These are phyloP conservation scores for Bacidia rubella DNA, from an alignment of 495 filamentous ascomycete genomes.

Conservation along the genomic window DNA sequence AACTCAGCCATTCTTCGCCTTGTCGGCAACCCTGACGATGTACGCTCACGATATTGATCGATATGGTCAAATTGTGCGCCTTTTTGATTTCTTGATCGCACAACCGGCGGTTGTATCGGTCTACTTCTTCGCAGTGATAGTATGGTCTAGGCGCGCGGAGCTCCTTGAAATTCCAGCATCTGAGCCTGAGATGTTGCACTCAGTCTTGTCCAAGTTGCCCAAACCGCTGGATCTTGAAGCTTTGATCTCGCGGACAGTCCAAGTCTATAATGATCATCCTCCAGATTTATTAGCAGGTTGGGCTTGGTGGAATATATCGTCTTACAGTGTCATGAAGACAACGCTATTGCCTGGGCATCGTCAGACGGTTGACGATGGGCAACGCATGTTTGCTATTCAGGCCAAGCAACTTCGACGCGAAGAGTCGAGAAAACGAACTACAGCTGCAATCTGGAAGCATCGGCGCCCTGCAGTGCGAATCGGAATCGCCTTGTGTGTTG, in stretches of 20 bases:
- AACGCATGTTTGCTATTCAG: slow-evolving; percentile 53
- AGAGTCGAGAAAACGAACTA: slow-evolving; percentile 41
- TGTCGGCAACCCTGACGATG: slow-evolving; percentile 79
- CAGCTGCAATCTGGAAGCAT: slow-evolving; percentile 44
- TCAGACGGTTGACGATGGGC: slow-evolving; percentile 46
- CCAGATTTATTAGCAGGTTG: slow-evolving; percentile 52
- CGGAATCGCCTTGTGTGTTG: slow-evolving; percentile 51
- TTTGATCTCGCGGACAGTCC: slow-evolving; percentile 49
- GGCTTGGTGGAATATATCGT: slow-evolving; percentile 58
- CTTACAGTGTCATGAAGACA: slow-evolving; percentile 73
- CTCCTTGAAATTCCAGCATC: slow-evolving; percentile 67
- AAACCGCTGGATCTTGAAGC: slow-evolving; percentile 69
- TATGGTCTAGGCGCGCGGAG: slow-evolving; percentile 65
- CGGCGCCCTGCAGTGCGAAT: slow-evolving; percentile 40
- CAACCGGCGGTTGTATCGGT: slow-evolving; percentile 71
- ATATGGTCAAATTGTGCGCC: slow-evolving; percentile 69
- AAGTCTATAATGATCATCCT: slow-evolving; percentile 51
- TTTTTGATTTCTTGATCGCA: slow-evolving; percentile 86
- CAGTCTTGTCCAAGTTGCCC: slow-evolving; percentile 75
- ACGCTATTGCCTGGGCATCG: slow-evolving; percentile 35
- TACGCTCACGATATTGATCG: slow-evolving; percentile 93
- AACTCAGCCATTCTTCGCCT: slow-evolving; percentile 81
- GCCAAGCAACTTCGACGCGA: slow-evolving; percentile 48
- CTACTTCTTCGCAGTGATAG: slow-evolving; percentile 84
- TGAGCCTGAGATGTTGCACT: slow-evolving; percentile 91